These are phyloP conservation scores for Hericium rajendrae DNA, from an alignment of 768 basidiomycete species.

Conservation along the genomic window DNA sequence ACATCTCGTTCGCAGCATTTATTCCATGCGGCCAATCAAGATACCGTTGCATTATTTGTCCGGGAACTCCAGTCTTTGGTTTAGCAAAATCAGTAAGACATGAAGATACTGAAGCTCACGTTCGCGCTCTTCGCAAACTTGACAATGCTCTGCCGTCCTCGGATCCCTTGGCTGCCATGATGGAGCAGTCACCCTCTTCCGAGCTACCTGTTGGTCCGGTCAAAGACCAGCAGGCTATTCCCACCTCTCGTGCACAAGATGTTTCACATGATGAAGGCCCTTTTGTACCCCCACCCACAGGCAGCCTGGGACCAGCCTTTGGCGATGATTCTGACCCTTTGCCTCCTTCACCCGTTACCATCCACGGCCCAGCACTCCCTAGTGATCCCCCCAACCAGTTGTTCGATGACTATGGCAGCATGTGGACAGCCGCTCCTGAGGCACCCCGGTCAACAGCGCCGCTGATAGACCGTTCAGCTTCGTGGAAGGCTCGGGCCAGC, in stretches of 20 bases:
- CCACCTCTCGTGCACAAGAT: too few species aligned
- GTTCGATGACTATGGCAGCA: conserved; percentile 8
- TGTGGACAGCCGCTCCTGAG: not conserved
- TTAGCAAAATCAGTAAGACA: not conserved
- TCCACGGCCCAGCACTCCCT: conserved; percentile 8
- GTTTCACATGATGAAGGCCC: too few species aligned
- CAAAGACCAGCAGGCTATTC: not conserved
- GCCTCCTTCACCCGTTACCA: not conserved
- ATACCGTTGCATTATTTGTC: not conserved
- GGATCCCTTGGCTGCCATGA: not conserved
- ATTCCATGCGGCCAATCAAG: not conserved
- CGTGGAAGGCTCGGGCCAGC: too few species aligned
- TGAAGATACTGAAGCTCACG: not conserved
- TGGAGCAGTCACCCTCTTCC: not conserved
- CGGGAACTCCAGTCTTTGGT: not conserved
- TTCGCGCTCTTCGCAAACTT: not conserved
- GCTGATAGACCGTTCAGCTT: too few species aligned
- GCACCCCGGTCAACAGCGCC: too few species aligned
- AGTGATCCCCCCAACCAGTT: conserved; percentile 2
- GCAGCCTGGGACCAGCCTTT: too few species aligned
- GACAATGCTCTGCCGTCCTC: not conserved
- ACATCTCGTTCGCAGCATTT: not conserved
- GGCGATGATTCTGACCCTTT: too few species aligned
- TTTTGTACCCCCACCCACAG: too few species aligned
- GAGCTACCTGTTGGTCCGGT: not conserved